Base-by-base conservation (phyloP, 176 grass and related monocot species). In the Eremochloa ophiuroides region DNA sequence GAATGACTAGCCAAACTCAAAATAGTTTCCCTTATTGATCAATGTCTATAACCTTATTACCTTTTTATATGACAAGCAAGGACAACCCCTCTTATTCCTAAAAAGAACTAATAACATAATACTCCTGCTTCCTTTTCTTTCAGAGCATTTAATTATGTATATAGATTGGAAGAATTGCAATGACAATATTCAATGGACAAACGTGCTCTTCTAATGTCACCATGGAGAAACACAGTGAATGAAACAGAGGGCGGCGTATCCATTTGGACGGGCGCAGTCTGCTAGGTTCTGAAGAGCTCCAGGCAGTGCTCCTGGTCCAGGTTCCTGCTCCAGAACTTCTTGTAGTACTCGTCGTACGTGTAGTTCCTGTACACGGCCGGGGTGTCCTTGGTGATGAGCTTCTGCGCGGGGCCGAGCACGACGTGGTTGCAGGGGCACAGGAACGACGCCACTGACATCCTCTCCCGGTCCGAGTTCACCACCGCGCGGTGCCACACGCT, bases 321-420 rank as follows among this genome's bases (percentile, higher is more conserved):
- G 79, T 85, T 93, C 56, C 90, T 93, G 76, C 88, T 97, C 94
- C 94, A 97, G 71, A 97, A 97, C 47, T 85, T 93, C 31, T 87
- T 89, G 86, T 97, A 97, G 77, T 97, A 97, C 69, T 97, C 91
- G 30, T 89, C 85, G 6, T 97, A 97, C 1, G 94, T 97, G 83
- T 89, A 97, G 67, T 28, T 86, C 30, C 91, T 16, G 66, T 97
- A 97, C 17, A 93, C 38, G 26, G 94, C 91, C 2, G 88, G 83
- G 1, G 91, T 83, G 2, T 75, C 80, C 5, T 88, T 66, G 23
- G 62, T 77, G 73, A 87, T 48, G 74, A 97, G 94, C 71, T 91
- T 91, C 77, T 69, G 47, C 2, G 94, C 80, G n/a, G 94, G 94
- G 48, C 81, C 82, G 44, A 97, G 88, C 61, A 71, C 23, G 13